These are phyloP conservation scores for Rhamnella rubrinervis DNA, from an alignment of 331 rosid genomes.

Conservation along the genomic window DNA sequence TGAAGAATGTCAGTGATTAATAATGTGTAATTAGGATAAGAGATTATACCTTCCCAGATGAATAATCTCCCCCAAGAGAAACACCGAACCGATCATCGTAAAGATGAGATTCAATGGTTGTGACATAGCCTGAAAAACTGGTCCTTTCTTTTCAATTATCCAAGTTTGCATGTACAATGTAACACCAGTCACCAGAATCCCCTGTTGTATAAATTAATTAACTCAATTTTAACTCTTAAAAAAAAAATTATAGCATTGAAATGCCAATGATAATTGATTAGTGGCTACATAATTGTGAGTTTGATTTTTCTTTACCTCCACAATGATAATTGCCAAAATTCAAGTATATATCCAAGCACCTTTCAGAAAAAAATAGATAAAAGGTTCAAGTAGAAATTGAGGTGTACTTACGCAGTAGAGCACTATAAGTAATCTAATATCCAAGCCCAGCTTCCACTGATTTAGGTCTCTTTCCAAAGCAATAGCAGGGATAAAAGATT, in stretches of 20 bases:
- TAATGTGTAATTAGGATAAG: too few relatives aligned
- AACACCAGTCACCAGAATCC: slow-evolving; percentile 28
- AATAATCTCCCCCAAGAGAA: slow-evolving; percentile 46
- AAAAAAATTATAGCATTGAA: background rate
- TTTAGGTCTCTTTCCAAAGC: slow-evolving; percentile 53
- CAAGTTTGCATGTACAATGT: slow-evolving; percentile 44
- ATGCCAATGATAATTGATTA: too few relatives aligned
- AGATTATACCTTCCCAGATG: slow-evolving; percentile 44
- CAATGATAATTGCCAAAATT: too few relatives aligned
- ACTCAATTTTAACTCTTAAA: background rate
- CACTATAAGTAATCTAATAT: slow-evolving; percentile 38
- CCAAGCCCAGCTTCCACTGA: slow-evolving; percentile 68
- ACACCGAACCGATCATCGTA: slow-evolving; percentile 42
- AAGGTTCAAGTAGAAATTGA: background rate
- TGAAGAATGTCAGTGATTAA: too few relatives aligned
- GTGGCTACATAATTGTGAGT: too few relatives aligned
- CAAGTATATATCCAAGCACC: too few relatives aligned
- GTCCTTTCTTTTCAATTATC: slow-evolving; percentile 59
- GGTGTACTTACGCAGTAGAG: slow-evolving; percentile 32
- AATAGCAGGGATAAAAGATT: slow-evolving; percentile 52
- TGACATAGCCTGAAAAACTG: slow-evolving; percentile 55
- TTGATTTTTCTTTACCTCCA: too few relatives aligned
- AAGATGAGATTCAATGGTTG: slow-evolving; percentile 47
- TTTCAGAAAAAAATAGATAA: background rate
- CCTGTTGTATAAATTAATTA: slow-evolving; percentile 7